Evolutionary conservation across 305 asterid genomes (phyloP), one percentile per base, ranked within the genome.

Genomic region (Ilex paraguariensis): DNA sequence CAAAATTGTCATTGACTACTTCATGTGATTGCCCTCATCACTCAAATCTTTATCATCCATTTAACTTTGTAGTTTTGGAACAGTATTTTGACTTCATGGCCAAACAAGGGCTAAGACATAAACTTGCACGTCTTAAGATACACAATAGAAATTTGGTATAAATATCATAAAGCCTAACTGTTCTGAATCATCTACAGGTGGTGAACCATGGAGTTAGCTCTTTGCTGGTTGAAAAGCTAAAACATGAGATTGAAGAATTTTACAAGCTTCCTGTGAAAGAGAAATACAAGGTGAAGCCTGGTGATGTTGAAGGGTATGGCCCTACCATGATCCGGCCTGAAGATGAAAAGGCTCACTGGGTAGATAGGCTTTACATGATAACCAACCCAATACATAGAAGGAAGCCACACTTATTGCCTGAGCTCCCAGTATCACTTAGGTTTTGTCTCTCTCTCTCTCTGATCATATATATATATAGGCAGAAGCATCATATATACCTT

Each of bases 261-360:
- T 88, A 81, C 79, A 73, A 70, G 61, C 78, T 83, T n/a, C 84
- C 96, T 3, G 55, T 76, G 68, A 87, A 83, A 52, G 90, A 85
- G 61, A 85, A 66, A 31, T 88, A 73, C 57, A 72, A 62, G 72
- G 42, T 70, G 0, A 77, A 73, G 71, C 62, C 68, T 0, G 87
- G 95, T 49, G 91, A 86, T 7, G 32, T 81, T 15, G 95, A 88
- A 73, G 96, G 96, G 17, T 88, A 83, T 68, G 96, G 91, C 4
- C 83, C 77, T 56, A 72, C 72, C 15, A 3, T 68, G 13, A 10
- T 76, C 33, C 44, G 59, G 10, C 46, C 73, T 10, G 49, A 65
- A 12, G 86, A 74, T 64, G 74, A 81, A n/a, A 78, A 81, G 28
- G 65, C 65, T 50, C 91, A 88, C 17, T 88, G 89, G 95, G 91